Conservation (phyloP, 2,329 filamentous ascomycete genomes). For the Penicillium sp. region DNA sequence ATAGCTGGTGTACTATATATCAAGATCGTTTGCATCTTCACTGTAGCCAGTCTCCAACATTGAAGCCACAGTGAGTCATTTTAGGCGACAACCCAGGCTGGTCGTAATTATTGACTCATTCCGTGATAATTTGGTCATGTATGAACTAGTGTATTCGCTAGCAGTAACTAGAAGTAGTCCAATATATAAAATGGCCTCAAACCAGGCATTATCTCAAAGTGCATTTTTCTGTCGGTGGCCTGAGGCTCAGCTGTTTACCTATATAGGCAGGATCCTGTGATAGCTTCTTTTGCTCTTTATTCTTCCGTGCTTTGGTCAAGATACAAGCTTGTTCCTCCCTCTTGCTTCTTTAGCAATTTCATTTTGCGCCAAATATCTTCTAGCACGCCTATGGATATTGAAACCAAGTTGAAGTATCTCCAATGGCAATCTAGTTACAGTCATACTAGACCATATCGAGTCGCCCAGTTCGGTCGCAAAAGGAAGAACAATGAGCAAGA, state of each 20-base stretch:
- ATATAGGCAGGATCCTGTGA: background rate
- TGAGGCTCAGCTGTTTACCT: background rate
- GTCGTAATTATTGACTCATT: background rate
- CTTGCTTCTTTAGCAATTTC: background rate
- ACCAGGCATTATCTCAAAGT: background rate
- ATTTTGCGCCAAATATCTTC: background rate
- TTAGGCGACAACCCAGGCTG: background rate
- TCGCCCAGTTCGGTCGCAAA: slow-evolving; percentile 1
- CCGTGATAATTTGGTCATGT: background rate
- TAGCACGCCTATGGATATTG: background rate
- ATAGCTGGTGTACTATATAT: too few relatives aligned
- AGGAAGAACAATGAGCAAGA: background rate
- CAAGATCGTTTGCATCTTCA: background rate
- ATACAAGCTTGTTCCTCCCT: background rate
- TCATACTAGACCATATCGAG: slow-evolving; percentile 5
- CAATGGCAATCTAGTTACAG: slow-evolving; percentile 8
- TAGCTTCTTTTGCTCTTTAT: background rate
- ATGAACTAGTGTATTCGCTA: background rate
- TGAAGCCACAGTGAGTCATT: background rate
- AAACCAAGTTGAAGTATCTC: slow-evolving; percentile 9
- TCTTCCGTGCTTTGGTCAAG: background rate
- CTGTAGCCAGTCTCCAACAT: background rate
- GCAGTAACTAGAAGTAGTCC: background rate
- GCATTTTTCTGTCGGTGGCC: background rate
- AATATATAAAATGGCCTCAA: background rate